phyloP scores from a whole-genome alignment of 176 grass and related monocot genomes.

The Ampelocalamus luodianensis region DNA sequence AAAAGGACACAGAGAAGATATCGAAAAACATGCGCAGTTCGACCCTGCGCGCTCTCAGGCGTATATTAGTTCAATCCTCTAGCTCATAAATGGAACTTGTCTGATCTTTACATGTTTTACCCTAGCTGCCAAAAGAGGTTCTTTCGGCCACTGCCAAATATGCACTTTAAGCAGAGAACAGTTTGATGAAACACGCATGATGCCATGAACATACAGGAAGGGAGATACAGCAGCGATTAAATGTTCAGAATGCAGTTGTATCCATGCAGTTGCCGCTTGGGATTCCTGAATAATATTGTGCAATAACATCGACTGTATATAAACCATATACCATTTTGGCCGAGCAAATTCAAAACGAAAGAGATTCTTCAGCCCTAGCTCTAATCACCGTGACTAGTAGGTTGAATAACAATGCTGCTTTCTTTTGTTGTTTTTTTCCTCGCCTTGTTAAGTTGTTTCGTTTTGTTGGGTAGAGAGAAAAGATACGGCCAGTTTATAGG shows the following conservation, averaged over 20 bases:
- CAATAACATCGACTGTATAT: neutral
- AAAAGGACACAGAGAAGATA: neutral
- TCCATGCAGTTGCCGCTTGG: neutral
- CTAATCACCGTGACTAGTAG: neutral
- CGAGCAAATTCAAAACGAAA: neutral
- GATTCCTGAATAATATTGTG: neutral
- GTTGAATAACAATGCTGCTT: neutral
- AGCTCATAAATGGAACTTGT: neutral
- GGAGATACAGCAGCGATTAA: neutral
- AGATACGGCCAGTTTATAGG: neutral
- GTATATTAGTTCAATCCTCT: constrained; percentile 4
- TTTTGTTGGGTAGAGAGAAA: neutral
- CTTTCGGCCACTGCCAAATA: neutral
- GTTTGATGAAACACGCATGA: neutral
- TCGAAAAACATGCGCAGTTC: neutral
- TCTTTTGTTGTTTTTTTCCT: no score
- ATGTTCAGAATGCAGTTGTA: neutral
- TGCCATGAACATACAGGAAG: neutral
- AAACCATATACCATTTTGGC: neutral
- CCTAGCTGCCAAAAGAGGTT: neutral
- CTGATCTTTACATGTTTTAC: constrained; percentile 29
- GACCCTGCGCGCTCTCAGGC: neutral
- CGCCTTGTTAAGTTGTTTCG: neutral
- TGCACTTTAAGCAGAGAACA: neutral
- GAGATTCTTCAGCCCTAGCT: neutral